phyloP scores from a whole-genome alignment of 139 green algal genomes.

The Picochlorum costavermella region DNA sequence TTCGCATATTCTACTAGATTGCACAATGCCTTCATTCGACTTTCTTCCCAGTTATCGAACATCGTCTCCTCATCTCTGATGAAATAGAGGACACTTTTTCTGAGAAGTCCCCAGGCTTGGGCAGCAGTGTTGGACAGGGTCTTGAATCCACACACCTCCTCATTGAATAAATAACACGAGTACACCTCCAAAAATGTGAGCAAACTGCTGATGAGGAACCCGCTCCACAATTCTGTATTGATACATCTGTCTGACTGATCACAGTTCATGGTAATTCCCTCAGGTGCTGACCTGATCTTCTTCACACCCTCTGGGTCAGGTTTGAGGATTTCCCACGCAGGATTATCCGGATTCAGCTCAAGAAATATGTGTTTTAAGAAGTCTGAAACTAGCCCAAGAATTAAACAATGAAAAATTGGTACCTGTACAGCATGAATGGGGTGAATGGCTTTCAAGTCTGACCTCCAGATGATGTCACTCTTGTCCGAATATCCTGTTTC shows the following conservation, averaged over 20 bases:
- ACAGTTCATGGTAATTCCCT: too few relatives aligned
- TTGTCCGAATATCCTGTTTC: too few relatives aligned
- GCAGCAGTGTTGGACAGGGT: not conserved
- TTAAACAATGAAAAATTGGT: too few relatives aligned
- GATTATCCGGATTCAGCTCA: too few relatives aligned
- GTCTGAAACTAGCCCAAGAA: too few relatives aligned
- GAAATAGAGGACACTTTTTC: not conserved
- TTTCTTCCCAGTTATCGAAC: not conserved
- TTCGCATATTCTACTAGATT: not conserved
- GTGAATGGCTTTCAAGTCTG: not conserved
- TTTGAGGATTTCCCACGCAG: too few relatives aligned
- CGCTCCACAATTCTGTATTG: not conserved
- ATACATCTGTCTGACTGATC: not conserved
- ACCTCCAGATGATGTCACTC: not conserved
- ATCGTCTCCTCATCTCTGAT: not conserved
- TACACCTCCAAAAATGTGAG: not conserved
- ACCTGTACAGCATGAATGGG: not conserved
- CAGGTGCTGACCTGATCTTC: too few relatives aligned
- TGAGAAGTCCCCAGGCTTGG: not conserved
- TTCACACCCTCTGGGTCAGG: too few relatives aligned
- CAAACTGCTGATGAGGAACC: not conserved
- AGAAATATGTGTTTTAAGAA: too few relatives aligned
- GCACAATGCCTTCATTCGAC: not conserved
- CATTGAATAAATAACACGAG: slow-evolving; percentile 1
- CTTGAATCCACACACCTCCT: not conserved